Conservation (phyloP, 2,329 filamentous ascomycete genomes). For the Trichoderma brevicompactum region DNA sequence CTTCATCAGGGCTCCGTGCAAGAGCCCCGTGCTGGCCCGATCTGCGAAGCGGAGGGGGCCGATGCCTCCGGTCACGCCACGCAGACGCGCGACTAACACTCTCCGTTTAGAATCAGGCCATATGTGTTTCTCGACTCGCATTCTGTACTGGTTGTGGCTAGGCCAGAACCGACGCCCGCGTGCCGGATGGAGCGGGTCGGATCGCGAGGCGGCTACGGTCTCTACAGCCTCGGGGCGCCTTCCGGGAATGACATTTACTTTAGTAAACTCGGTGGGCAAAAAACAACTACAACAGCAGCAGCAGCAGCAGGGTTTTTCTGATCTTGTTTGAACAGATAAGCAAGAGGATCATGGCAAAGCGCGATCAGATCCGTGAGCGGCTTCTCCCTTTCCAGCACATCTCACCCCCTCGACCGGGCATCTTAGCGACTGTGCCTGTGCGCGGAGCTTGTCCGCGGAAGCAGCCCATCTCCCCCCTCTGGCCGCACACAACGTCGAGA, state of each 20-base stretch:
- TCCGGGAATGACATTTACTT: not conserved
- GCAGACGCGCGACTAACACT: constrained; percentile 15
- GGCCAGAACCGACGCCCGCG: constrained; percentile 10
- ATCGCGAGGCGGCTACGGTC: constrained; percentile 10
- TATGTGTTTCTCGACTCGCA: constrained; percentile 1
- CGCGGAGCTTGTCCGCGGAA: constrained; percentile 12
- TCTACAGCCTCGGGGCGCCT: not conserved
- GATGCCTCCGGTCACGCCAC: constrained; percentile 23
- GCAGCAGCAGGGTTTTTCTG: too few relatives aligned
- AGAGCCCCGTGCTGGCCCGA: constrained; percentile 8
- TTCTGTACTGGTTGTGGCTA: constrained; percentile 10
- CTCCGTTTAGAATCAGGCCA: constrained; percentile 3
- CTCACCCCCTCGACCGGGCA: constrained; percentile 11
- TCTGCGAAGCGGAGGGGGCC: constrained; percentile 11
- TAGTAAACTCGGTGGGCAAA: too few relatives aligned
- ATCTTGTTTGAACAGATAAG: not conserved
- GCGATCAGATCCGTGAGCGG: not conserved
- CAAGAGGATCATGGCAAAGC: not conserved
- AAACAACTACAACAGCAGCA: too few relatives aligned
- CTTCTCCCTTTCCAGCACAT: not conserved
- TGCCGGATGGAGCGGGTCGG: constrained; percentile 6
- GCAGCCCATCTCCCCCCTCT: not conserved
- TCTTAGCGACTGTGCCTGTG: not conserved
- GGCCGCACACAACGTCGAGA: constrained; percentile 14
- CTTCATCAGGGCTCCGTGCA: constrained; percentile 9